Percentiles rank a stretch among this genome's conserved stretches.
These are phyloP conservation scores for Scutellaria minor DNA, from an alignment of 257 asterid genomes.

Conservation along the genomic window DNA sequence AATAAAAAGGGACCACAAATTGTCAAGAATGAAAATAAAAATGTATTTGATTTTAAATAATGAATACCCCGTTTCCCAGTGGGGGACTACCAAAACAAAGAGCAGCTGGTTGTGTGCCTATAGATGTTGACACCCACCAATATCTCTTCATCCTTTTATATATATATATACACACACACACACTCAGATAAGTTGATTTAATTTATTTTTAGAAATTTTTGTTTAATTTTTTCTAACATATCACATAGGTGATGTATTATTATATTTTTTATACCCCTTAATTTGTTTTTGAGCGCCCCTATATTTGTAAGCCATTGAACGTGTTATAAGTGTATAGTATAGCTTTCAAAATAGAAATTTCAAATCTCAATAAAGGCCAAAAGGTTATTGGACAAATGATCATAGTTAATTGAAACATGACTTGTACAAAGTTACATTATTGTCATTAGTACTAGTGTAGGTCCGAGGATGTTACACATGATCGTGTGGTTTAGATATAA, in stretches of 20 bases:
- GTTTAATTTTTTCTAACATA: no score
- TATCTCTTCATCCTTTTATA: slow-evolving; percentile 35
- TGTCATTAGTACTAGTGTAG: slow-evolving; percentile 13
- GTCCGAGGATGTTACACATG: slow-evolving; percentile 25
- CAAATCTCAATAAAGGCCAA: slow-evolving; percentile 16
- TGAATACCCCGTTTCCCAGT: slow-evolving; percentile 35
- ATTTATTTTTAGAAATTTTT: no score
- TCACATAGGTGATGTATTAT: neutral
- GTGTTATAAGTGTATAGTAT: no score
- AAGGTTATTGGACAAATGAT: slow-evolving; percentile 11
- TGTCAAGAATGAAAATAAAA: slow-evolving; percentile 20
- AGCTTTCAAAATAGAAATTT: no score
- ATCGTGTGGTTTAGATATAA: slow-evolving; percentile 9
- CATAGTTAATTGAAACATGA: neutral
- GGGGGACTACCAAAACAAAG: slow-evolving; percentile 63
- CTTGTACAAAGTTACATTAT: neutral
- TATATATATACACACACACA: no score
- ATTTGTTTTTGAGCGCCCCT: no score
- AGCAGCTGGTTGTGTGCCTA: slow-evolving; percentile 34
- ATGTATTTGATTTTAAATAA: slow-evolving; percentile 33
- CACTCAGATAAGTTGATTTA: no score
- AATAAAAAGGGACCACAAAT: slow-evolving; percentile 57
- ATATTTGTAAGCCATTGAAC: no score
- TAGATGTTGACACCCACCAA: slow-evolving; percentile 65
- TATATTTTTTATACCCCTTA: no score